Evolutionary conservation across 164 flowering plant genomes (phyloP).

Genomic region (Vitis riparia): DNA sequence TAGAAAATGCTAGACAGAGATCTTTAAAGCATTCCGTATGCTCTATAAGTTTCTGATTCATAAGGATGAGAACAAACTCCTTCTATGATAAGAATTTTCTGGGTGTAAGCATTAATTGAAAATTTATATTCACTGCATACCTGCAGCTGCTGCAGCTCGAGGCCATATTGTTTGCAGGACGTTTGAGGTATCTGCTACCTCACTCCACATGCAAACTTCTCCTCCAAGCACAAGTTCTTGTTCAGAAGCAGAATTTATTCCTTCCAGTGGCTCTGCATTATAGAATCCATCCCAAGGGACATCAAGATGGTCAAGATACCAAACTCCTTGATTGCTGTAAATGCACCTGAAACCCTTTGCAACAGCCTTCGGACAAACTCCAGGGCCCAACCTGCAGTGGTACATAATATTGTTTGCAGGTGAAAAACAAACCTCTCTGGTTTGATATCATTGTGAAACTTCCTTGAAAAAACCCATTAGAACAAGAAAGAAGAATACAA

Average conservation of each 20-base stretch:
- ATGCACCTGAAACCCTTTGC: conserved; percentile 90
- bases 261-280: conserved; percentile 79
- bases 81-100: too few relatives aligned
- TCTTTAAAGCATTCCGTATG: too few relatives aligned
- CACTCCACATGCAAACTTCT: conserved; percentile 99
- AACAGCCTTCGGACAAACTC: conserved; percentile 86
- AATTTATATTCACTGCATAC: conserved; percentile 31
- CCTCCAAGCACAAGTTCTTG: conserved; percentile 89
- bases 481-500: not conserved
- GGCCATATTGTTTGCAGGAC: conserved; percentile 97
- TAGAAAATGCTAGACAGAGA: too few relatives aligned
- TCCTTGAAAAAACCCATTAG: not conserved
- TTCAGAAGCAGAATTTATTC: conserved; percentile 51
- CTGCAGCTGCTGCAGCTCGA: conserved; percentile 98
- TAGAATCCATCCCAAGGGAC: conserved; percentile 76
- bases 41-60: too few relatives aligned
- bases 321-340: conserved; percentile 85
- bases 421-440: not conserved
- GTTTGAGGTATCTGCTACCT: conserved; percentile 80
- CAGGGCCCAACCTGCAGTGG: conserved; percentile 72
- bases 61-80: too few relatives aligned
- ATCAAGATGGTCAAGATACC: conserved; percentile 95
- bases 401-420: not conserved
- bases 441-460: not conserved
- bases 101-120: not conserved